These are phyloP conservation scores for Globisporangium barbulae DNA, from an alignment of 352 stramenopile species.

Conservation along the genomic window DNA sequence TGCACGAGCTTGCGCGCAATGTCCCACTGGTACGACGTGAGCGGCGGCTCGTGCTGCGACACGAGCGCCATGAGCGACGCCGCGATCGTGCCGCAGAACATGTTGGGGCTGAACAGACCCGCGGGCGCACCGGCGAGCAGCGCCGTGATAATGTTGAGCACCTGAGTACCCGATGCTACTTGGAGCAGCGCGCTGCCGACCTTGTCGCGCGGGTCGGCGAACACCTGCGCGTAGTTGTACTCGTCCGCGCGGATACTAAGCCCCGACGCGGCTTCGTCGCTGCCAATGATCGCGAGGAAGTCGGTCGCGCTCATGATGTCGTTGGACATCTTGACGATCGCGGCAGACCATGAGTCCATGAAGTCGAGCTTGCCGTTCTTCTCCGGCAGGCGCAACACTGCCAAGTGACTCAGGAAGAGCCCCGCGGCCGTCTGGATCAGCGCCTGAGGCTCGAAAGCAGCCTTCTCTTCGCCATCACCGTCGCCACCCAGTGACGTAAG, in stretches of 20 bases:
- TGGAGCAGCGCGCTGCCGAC: slow-evolving; percentile 43
- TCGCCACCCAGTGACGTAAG: slow-evolving; percentile 27
- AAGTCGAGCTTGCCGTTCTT: slow-evolving; percentile 65
- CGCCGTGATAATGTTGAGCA: slow-evolving; percentile 62
- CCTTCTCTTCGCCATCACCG: slow-evolving; percentile 28
- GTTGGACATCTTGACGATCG: slow-evolving; percentile 55
- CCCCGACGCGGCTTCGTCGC: slow-evolving; percentile 32
- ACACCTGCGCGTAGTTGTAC: slow-evolving; percentile 69
- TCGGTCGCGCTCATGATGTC: slow-evolving; percentile 58
- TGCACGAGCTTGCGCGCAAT: slow-evolving; percentile 50
- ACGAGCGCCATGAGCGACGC: slow-evolving; percentile 49
- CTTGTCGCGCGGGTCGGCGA: slow-evolving; percentile 46
- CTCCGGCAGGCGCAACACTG: slow-evolving; percentile 42
- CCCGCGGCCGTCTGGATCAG: slow-evolving; percentile 46
- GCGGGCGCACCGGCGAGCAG: slow-evolving; percentile 47
- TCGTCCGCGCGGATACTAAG: slow-evolving; percentile 42
- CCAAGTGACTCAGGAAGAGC: slow-evolving; percentile 57
- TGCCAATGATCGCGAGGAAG: slow-evolving; percentile 56
- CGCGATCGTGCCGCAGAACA: slow-evolving; percentile 56
- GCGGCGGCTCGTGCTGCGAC: slow-evolving; percentile 17
- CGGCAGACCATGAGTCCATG: slow-evolving; percentile 68
- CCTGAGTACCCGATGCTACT: slow-evolving; percentile 54
- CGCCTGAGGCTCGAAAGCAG: slow-evolving; percentile 30
- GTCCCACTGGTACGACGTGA: slow-evolving; percentile 52
- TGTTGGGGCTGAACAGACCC: slow-evolving; percentile 61